These are phyloP conservation scores for Exophiala bonariae DNA, from an alignment of 2,329 filamentous ascomycete genomes.

Conservation along the genomic window DNA sequence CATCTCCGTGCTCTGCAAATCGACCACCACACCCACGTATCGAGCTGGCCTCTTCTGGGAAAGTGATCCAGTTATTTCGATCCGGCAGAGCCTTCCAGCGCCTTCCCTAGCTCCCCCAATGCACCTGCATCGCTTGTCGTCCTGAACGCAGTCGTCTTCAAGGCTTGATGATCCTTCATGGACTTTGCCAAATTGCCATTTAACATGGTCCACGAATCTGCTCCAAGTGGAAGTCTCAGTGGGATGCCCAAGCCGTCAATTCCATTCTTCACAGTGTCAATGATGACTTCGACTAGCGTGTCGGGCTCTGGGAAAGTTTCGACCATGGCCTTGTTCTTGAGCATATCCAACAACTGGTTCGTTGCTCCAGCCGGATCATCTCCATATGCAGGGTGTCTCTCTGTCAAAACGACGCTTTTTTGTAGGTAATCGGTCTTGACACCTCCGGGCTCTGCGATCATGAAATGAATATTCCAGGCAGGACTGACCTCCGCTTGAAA, in stretches of 20 bases:
- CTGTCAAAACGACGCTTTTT: not conserved
- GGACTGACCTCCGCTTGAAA: slow-evolving; percentile 69
- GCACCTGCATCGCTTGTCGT: too few species aligned
- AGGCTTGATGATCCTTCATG: too few species aligned
- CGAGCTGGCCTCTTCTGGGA: too few species aligned
- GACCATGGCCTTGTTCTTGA: not conserved
- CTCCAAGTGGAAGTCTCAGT: not conserved
- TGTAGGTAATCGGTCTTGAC: slow-evolving; percentile 36
- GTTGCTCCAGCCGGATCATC: not conserved
- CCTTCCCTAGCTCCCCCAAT: too few species aligned
- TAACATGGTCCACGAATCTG: not conserved
- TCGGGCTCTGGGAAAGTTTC: not conserved
- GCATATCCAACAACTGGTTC: not conserved
- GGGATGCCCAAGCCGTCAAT: not conserved
- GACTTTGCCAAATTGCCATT: too few species aligned
- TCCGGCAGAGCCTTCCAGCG: too few species aligned
- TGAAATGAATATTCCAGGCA: slow-evolving; percentile 64
- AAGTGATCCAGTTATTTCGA: too few species aligned
- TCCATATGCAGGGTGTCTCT: not conserved
- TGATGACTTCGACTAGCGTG: not conserved
- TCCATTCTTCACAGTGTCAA: not conserved
- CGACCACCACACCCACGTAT: too few species aligned
- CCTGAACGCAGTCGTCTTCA: too few species aligned
- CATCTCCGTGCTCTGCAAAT: too few species aligned
- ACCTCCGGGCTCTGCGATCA: slow-evolving; percentile 64